These are phyloP conservation scores for Wickerhamiella qilinensis DNA, from an alignment of 805 yeast genomes.

Conservation along the genomic window DNA sequence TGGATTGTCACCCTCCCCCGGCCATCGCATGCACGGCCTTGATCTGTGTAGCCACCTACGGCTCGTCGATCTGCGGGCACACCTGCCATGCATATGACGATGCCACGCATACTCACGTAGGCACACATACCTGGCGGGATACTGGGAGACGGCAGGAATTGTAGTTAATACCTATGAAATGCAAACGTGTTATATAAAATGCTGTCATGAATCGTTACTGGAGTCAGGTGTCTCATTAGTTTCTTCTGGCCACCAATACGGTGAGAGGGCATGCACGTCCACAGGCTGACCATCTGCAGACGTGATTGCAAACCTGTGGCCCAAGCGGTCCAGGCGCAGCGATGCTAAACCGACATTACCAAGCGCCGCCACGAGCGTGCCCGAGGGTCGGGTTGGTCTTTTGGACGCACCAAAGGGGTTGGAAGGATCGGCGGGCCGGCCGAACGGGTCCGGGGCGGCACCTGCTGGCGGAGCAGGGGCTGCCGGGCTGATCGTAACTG, in stretches of 20 bases:
- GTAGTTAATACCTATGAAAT: no score
- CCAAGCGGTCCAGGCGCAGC: constrained; percentile 28
- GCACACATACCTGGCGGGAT: no score
- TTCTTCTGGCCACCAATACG: constrained; percentile 61
- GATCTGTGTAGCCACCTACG: no score
- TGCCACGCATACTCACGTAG: no score
- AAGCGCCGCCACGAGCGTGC: constrained; percentile 39
- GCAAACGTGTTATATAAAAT: no score
- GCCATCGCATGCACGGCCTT: no score
- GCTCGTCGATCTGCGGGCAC: no score
- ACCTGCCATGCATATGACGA: no score
- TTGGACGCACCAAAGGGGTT: constrained; percentile 11
- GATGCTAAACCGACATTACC: constrained; percentile 55
- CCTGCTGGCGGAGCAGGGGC: background rate
- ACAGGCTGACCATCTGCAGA: constrained; percentile 14
- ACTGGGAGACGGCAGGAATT: no score
- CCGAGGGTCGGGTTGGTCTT: constrained; percentile 30
- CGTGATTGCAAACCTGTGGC: constrained; percentile 12
- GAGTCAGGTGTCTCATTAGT: no score
- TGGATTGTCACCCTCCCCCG: no score
- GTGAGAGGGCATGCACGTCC: constrained; percentile 37
- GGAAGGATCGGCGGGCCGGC: background rate
- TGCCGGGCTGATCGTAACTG: constrained; percentile 9
- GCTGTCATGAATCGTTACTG: no score
- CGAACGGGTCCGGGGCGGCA: constrained; percentile 5